A percentile compares a stretch with the other conserved stretches of the same genome.
Evolutionary conservation across 2,329 filamentous ascomycete genomes (phyloP).

Genomic region (Cordyceps militaris): DNA sequence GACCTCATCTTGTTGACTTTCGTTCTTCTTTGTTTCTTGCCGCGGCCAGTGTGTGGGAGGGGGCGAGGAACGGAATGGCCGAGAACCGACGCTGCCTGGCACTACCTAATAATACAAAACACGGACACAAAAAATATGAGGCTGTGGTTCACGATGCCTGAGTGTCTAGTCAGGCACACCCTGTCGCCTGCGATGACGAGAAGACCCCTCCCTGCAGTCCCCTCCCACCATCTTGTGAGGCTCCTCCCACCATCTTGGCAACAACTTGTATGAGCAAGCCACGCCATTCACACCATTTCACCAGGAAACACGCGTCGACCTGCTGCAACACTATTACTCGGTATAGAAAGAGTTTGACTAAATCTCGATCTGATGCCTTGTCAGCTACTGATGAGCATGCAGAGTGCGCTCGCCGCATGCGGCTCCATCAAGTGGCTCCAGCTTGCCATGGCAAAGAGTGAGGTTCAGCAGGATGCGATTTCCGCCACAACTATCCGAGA

Average conservation of each 20-base stretch:
- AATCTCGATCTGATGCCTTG: neutral
- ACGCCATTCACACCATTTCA: neutral
- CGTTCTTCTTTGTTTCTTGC: neutral
- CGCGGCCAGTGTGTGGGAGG: neutral
- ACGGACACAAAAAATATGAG: slow-evolving; percentile 3
- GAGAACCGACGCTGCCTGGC: slow-evolving; percentile 11
- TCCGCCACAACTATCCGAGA: neutral
- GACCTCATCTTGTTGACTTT: neutral
- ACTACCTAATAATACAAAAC: too few species aligned
- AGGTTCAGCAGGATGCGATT: neutral
- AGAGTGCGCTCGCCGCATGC: neutral
- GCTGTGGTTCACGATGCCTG: slow-evolving; percentile 12
- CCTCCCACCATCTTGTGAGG: neutral
- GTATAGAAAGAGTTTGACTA: neutral
- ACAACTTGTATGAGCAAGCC: neutral
- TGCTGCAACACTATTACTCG: neutral
- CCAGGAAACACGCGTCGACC: neutral
- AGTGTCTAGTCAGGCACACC: slow-evolving; percentile 9
- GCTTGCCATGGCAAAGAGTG: neutral
- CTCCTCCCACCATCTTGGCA: slow-evolving; percentile 8
- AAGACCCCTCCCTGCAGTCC: neutral
- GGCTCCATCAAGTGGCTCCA: slow-evolving; percentile 6
- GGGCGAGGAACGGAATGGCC: slow-evolving; percentile 3
- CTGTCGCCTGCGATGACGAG: neutral
- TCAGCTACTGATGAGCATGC: neutral